Evolutionary conservation across 495 filamentous ascomycete genomes (phyloP), one percentile per base, ranked within the genome.

Genomic region (Hyaloscypha finlandica): DNA sequence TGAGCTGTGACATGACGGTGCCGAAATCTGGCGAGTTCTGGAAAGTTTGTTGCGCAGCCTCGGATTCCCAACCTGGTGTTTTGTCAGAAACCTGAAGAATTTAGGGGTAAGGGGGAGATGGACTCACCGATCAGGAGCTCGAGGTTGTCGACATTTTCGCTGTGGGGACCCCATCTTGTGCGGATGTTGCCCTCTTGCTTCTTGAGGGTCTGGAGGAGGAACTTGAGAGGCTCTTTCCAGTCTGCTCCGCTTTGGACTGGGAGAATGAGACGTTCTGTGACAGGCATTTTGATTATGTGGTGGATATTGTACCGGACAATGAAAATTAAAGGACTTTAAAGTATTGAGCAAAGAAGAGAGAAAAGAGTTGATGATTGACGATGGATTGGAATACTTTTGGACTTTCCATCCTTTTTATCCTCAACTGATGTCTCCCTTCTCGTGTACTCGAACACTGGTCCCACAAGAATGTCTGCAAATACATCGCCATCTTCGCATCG

Each of bases 251-350:
- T 63, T 14, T 61, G 22, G 20, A 59, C 58, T 48, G 68, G 58
- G 63, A 70, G 65, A 22, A 66, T 70, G 68, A 65, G 53, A 14
- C 68, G 65, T 35, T 70, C 51, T 11, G 68, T 70, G 63, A 66
- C 63, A 53, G 68, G 51, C 63, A 66, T 70, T 48, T 64, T 65
- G 61, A 69, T 29, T 37, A 32, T 30, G 35, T 61, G 14, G 6
- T 51, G 42, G 35, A 19, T 60, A 62, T 69, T 64, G 67, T 65
- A 65, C 52, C 67, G 42, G 67, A 61, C 59, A 69, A 65, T 69
- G 20, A 48, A 45, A 63, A 31, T 45, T 14, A 39, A 29, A 16
- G 20, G 39, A 48, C 48, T 8, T 22, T 4, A 55, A 1, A n/a
- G 25, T 32, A n/a, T 37, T 32, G 31, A 35, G 56, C 8, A 39